Percentiles rank a stretch among this genome's conserved stretches.
These are phyloP conservation scores for Endocalyx cinctus DNA, from an alignment of 2,329 filamentous ascomycete genomes.

Conservation along the genomic window DNA sequence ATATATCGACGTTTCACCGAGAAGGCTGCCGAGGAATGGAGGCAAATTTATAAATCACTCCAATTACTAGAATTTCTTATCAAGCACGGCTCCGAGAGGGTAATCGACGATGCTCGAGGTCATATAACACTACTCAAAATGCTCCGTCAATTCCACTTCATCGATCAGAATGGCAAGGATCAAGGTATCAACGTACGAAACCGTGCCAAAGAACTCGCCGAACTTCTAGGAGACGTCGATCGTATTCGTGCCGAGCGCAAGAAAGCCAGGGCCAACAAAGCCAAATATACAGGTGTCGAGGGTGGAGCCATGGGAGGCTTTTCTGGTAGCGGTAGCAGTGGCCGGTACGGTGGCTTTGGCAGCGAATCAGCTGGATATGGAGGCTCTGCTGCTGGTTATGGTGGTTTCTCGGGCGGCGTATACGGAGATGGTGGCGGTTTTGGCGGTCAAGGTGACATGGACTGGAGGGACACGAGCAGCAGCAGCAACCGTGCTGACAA, in stretches of 20 bases:
- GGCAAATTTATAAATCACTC: conserved; percentile 97
- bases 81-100: conserved; percentile 95
- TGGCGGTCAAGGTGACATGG: conserved; percentile 68
- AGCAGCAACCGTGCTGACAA: conserved; percentile 61
- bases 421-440: conserved; percentile 97
- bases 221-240: conserved; percentile 90
- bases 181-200: conserved; percentile 98
- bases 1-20: conserved; percentile 99
- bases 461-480: conserved; percentile 64
- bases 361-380: conserved; percentile 75
- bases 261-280: conserved; percentile 84
- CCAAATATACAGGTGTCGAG: conserved; percentile 94
- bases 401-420: conserved; percentile 65
- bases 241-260: conserved; percentile 77
- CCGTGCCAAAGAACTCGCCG: conserved; percentile 89
- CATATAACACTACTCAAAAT: conserved; percentile 96
- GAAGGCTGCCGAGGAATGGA: conserved; percentile 96
- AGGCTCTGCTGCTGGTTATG: conserved; percentile 46
- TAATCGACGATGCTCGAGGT: conserved; percentile 93
- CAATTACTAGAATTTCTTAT: conserved; percentile 95
- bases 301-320: conserved; percentile 64
- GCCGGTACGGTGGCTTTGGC: conserved; percentile 84
- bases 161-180: conserved; percentile 94
- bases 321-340: conserved; percentile 42
- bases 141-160: conserved; percentile 97